Percentiles rank a stretch among this genome's conserved stretches.
Conservation (phyloP, 108 stramenopile species). For the Nitzschia sp. region DNA sequence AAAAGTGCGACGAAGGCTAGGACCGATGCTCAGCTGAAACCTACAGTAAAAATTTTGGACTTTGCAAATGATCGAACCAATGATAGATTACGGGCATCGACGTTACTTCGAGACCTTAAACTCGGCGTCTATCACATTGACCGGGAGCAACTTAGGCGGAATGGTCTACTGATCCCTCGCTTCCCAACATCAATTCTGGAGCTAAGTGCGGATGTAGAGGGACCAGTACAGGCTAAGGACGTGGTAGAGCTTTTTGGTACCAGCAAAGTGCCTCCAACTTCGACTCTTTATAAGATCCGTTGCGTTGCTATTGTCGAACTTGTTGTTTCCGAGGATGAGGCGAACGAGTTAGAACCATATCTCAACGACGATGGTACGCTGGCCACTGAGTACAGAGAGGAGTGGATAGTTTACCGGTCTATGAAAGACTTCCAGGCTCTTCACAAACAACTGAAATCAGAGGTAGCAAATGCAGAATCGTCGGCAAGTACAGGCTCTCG, state of each 20-base stretch:
- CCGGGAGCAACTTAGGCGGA: conserved; percentile 74
- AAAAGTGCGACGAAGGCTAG: conserved; percentile 73
- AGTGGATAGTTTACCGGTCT: conserved; percentile 78
- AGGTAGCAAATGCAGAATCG: conserved; percentile 62
- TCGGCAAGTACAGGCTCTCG: conserved; percentile 65
- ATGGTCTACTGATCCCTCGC: conserved; percentile 72
- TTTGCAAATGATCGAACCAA: conserved; percentile 53
- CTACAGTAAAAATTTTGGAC: conserved; percentile 63
- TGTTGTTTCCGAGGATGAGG: conserved; percentile 41
- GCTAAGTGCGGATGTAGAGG: conserved; percentile 58
- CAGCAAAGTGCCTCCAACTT: conserved; percentile 39
- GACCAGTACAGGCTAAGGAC: conserved; percentile 64
- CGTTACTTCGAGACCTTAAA: conserved; percentile 73
- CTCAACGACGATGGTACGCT: conserved; percentile 24
- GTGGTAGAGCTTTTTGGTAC: conserved; percentile 33
- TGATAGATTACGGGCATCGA: conserved; percentile 49
- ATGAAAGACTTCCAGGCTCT: conserved; percentile 80
- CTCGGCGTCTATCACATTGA: conserved; percentile 84
- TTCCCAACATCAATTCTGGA: conserved; percentile 66
- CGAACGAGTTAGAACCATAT: conserved; percentile 33
- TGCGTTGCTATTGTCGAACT: conserved; percentile 64
- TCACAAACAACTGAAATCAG: conserved; percentile 82
- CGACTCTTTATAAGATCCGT: conserved; percentile 68
- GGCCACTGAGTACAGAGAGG: conserved; percentile 44
- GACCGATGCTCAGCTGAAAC: conserved; percentile 66